These are phyloP conservation scores for Malassezia restricta DNA, from an alignment of 1,284 basidiomycete species.

Conservation along the genomic window DNA sequence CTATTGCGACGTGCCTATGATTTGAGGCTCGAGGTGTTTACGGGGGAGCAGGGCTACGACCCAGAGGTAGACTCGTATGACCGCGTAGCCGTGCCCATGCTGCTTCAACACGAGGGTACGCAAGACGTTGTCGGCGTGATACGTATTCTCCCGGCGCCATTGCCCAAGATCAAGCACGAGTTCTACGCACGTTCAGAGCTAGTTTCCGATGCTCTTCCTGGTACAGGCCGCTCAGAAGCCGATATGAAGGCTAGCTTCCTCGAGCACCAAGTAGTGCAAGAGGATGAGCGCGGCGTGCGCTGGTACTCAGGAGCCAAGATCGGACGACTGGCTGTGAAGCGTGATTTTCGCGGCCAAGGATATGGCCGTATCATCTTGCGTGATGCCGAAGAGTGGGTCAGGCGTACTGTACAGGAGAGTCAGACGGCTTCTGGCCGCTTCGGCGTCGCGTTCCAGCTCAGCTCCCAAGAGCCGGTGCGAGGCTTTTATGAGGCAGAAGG, in stretches of 20 bases:
- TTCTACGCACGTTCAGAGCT: background rate
- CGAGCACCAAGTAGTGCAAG: background rate
- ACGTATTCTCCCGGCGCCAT: constrained; percentile 3
- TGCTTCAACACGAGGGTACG: background rate
- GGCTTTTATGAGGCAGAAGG: constrained; percentile 10
- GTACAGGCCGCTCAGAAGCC: constrained; percentile 5
- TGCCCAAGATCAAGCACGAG: background rate
- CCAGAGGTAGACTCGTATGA: constrained; percentile 13
- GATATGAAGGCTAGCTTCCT: background rate
- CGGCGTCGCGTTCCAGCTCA: constrained; percentile 2
- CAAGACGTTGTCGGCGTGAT: constrained; percentile 5
- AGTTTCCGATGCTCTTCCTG: background rate
- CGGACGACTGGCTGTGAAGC: constrained; percentile 8
- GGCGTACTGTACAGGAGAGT: background rate
- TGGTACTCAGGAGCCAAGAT: constrained; percentile 13
- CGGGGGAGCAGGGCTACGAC: constrained; percentile 12
- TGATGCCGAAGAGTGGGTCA: constrained; percentile 11
- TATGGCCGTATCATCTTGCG: background rate
- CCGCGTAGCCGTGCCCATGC: background rate
- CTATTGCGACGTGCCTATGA: constrained; percentile 8
- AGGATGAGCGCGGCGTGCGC: background rate
- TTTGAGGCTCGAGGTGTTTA: constrained; percentile 8
- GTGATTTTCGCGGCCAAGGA: constrained; percentile 1
- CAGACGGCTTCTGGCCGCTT: background rate
- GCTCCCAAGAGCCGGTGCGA: constrained; percentile 3